phyloP scores from a whole-genome alignment of 768 basidiomycete species.

The Lactifluus subvellereus region DNA sequence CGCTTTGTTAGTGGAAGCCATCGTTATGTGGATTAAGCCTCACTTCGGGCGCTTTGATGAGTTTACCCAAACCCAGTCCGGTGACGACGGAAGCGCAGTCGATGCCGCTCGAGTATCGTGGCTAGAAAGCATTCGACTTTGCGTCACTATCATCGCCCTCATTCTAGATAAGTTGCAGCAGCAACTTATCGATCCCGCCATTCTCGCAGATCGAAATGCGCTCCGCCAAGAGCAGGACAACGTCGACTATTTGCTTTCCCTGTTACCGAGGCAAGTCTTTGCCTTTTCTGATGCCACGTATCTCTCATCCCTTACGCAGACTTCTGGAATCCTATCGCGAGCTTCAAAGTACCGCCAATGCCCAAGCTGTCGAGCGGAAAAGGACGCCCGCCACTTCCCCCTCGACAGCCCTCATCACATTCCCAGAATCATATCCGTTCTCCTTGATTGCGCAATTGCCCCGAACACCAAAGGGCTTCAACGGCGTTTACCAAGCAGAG shows the following conservation, averaged over 20 bases:
- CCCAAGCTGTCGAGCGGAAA: conserved; percentile 62
- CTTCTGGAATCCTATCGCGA: conserved; percentile 86
- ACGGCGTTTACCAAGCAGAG: conserved; percentile 38
- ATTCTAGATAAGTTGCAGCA: conserved; percentile 89
- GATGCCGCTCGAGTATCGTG: conserved; percentile 79
- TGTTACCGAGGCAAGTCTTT: conserved; percentile 70
- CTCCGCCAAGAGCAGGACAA: conserved; percentile 86
- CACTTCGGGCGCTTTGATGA: conserved; percentile 92
- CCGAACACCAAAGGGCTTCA: conserved; percentile 41
- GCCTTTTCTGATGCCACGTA: background rate
- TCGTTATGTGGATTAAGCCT: conserved; percentile 92
- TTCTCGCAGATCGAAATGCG: conserved; percentile 53
- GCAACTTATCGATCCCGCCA: conserved; percentile 61
- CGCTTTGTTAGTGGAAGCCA: conserved; percentile 73
- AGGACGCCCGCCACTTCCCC: conserved; percentile 53
- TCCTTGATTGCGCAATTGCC: conserved; percentile 68
- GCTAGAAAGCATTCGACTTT: conserved; percentile 87
- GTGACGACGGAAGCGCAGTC: conserved; percentile 58
- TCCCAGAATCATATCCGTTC: conserved; percentile 93
- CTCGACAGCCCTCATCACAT: conserved; percentile 64
- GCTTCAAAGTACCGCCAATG: conserved; percentile 61
- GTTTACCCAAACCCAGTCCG: conserved; percentile 52
- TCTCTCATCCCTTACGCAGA: conserved; percentile 36
- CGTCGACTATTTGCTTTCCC: conserved; percentile 73
- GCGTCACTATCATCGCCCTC: conserved; percentile 80